Conservation (phyloP, 108 stramenopile species). For the Nannochloropsis granulata region DNA sequence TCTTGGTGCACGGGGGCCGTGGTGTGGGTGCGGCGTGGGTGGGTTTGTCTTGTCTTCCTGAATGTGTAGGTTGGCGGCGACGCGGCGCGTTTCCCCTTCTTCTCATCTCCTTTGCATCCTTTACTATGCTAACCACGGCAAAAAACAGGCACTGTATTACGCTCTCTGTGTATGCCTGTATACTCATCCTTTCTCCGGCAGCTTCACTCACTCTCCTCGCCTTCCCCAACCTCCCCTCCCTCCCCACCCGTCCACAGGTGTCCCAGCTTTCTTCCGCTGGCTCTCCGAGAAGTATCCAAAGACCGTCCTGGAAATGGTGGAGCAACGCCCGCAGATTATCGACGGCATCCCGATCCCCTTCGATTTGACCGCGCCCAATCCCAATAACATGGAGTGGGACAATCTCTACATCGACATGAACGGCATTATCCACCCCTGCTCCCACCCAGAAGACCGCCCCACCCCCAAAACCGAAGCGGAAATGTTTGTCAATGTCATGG, state of each 20-base stretch:
- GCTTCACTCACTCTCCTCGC: too few species aligned
- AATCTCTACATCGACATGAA: slow-evolving; percentile 99
- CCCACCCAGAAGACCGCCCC: slow-evolving; percentile 61
- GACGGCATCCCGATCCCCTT: slow-evolving; percentile 53
- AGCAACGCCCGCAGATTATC: slow-evolving; percentile 65
- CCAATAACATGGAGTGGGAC: slow-evolving; percentile 56
- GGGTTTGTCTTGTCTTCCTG: too few species aligned
- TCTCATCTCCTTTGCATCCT: too few species aligned
- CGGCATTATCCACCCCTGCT: slow-evolving; percentile 97
- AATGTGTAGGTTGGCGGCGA: too few species aligned
- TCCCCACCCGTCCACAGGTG: slow-evolving; percentile 40
- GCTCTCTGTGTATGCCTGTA: too few species aligned
- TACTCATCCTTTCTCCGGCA: too few species aligned
- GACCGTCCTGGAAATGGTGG: slow-evolving; percentile 72
- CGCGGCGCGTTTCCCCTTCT: too few species aligned
- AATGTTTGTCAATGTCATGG: slow-evolving; percentile 88
- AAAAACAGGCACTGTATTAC: too few species aligned
- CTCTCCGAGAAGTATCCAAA: slow-evolving; percentile 96
- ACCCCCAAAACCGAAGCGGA: slow-evolving; percentile 74
- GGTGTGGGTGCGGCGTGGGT: too few species aligned
- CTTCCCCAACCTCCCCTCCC: too few species aligned
- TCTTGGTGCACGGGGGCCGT: too few species aligned
- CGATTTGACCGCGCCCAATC: slow-evolving; percentile 69
- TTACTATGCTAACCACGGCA: too few species aligned
- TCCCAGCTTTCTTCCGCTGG: slow-evolving; percentile 99